phyloP scores from a whole-genome alignment of 2,329 filamentous ascomycete species.

The Xylaria sp. region DNA sequence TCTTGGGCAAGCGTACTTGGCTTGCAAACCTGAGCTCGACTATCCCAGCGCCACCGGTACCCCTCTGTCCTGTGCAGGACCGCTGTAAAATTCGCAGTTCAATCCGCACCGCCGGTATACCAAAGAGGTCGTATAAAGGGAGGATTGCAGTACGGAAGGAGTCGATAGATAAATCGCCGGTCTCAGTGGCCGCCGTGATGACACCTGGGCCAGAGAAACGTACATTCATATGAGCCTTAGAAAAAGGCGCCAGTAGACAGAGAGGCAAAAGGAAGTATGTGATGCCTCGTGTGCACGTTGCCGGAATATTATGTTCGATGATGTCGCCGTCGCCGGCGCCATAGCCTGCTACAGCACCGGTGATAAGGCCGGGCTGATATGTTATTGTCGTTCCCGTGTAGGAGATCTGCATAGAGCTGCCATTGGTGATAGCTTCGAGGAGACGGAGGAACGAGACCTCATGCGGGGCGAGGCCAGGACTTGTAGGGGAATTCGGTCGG shows the following conservation, averaged over 20 bases:
- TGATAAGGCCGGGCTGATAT: conserved; percentile 92
- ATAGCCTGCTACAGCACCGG: conserved; percentile 77
- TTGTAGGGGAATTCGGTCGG: conserved; percentile 83
- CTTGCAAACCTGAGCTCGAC: conserved; percentile 95
- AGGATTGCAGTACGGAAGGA: conserved; percentile 93
- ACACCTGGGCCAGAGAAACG: conserved; percentile 90
- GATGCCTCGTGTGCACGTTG: conserved; percentile 80
- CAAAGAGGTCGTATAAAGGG: conserved; percentile 89
- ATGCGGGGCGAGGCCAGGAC: conserved; percentile 88
- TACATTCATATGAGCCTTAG: conserved; percentile 90
- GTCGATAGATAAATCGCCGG: conserved; percentile 89
- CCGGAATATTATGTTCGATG: conserved; percentile 82
- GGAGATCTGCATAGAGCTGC: conserved; percentile 92
- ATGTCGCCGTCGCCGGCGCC: conserved; percentile 77
- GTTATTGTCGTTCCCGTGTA: conserved; percentile 94
- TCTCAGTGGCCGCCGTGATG: conserved; percentile 85
- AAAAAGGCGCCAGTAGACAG: conserved; percentile 90
- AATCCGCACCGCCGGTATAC: conserved; percentile 80
- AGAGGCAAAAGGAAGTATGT: conserved; percentile 93
- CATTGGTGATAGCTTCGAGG: conserved; percentile 94
- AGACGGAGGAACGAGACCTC: conserved; percentile 96
- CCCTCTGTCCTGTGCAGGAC: conserved; percentile 79
- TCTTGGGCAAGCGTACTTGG: conserved; percentile 93
- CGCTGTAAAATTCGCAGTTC: conserved; percentile 85
- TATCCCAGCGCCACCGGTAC: conserved; percentile 84